Evolutionary conservation across 2,329 filamentous ascomycete species (phyloP), one percentile per base, ranked within the genome.

Genomic region (Trichoderma pleuroti): DNA sequence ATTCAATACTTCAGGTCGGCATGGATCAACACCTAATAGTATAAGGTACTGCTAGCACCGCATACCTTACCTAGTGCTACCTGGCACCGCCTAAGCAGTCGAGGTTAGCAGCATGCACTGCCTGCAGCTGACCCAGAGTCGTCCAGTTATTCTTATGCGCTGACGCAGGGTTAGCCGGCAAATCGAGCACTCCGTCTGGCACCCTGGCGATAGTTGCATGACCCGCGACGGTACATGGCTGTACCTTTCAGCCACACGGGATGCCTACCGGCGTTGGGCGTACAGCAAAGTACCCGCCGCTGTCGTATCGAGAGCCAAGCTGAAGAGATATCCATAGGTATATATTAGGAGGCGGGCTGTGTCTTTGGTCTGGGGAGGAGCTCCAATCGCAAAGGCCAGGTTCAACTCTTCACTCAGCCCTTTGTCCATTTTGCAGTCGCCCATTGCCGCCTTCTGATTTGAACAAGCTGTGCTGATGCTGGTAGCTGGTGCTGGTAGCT

Each of bases 101-200:
- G 54, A 59, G 28, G 18, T 24, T 49, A 52, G 39, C 24, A 24
- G 36, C 42, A 24, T 70, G 60, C 68, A 70, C 61, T 61, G 68
- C 68, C 68, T 54, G 62, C 68, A 65, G 61, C 68, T 70, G 68
- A 70, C 68, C 49, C 18, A 46, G 18, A 26, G 21, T 21, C 12
- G 54, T 60, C 54, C 36, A n/a, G 28, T 42, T 46, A 16, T 34
- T 28, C 42, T 49, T 24, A n/a, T 49, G 39, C 26, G 65, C 52
- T 59, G 52, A 42, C 36, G 68, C 34, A 64, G 68, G 28, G 36
- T 49, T 34, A 36, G 34, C 18, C 32, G 59, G 46, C 59, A 46
- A 18, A 14, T 54, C 26, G 28, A 65, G n/a, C 46, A 14, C 28
- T 42, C 21, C 46, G 32, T 67, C 24, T 52, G 39, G 30, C 21